Evolutionary conservation across 257 asterid species (phyloP).

Genomic region (Plantago elongata): DNA sequence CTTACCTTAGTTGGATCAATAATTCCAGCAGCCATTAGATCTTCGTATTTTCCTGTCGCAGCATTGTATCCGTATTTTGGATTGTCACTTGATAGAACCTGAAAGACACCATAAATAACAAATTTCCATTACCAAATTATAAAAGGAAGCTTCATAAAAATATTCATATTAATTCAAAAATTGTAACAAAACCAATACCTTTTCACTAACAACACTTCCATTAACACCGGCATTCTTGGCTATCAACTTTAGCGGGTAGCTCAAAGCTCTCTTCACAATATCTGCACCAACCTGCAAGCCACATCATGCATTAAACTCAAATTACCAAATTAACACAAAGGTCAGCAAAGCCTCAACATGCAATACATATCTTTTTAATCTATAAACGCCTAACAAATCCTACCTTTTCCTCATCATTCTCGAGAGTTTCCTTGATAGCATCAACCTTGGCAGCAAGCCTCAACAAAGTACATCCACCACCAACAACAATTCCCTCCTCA

Average conservation of each 20-base stretch:
- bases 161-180: background rate
- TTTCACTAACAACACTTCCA: conserved; percentile 97
- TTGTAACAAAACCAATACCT: conserved; percentile 35
- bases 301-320: background rate
- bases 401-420: conserved; percentile 90
- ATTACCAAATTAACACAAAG: background rate
- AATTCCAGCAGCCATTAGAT: conserved; percentile 94
- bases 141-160: background rate
- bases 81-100: conserved; percentile 91
- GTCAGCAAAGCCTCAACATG: background rate
- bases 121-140: background rate
- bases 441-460: conserved; percentile 89
- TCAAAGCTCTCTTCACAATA: conserved; percentile 89
- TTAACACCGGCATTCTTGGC: conserved; percentile 98
- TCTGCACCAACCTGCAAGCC: conserved; percentile 88
- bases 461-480: conserved; percentile 91
- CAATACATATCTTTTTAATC: background rate
- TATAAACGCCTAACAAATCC: background rate
- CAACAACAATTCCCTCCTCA: conserved; percentile 98
- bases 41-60: conserved; percentile 91
- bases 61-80: conserved; percentile 84
- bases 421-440: conserved; percentile 74
- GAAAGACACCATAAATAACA: background rate
- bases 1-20: conserved; percentile 95
- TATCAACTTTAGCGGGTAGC: conserved; percentile 92